A percentile compares a stretch with the other conserved stretches of the same genome.
phyloP scores from a whole-genome alignment of 371 early-diverging fungal genomes.

The Apophysomyces sp. region DNA sequence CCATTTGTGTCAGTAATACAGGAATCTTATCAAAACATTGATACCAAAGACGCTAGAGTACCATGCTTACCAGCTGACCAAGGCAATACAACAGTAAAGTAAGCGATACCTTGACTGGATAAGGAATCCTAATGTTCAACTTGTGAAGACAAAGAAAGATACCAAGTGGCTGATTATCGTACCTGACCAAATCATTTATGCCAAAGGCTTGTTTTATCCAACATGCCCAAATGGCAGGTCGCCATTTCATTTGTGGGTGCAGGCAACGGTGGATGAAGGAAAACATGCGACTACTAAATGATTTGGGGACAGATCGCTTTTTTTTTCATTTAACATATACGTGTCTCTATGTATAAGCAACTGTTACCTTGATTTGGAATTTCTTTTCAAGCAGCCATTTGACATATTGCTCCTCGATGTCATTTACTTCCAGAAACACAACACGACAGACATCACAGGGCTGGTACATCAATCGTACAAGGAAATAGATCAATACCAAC shows the following conservation, averaged over 20 bases:
- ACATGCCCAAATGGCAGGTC: not conserved
- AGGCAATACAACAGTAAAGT: slow-evolving; percentile 36
- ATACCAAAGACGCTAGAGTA: not conserved
- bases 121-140: slow-evolving; percentile 32
- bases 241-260: not conserved
- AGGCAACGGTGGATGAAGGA: not conserved
- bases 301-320: slow-evolving; percentile 1
- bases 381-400: slow-evolving; percentile 13
- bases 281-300: not conserved
- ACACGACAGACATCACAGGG: slow-evolving; percentile 28
- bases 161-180: not conserved
- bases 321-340: not conserved
- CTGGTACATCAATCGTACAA: slow-evolving; percentile 23
- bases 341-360: not conserved
- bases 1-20: slow-evolving; percentile 33
- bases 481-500: slow-evolving; percentile 28
- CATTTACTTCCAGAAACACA: slow-evolving; percentile 31
- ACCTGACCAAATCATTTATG: slow-evolving; percentile 28
- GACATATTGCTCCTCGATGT: slow-evolving; percentile 46
- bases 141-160: not conserved
- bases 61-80: slow-evolving; percentile 34
- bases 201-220: slow-evolving; percentile 20
- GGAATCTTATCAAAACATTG: slow-evolving; percentile 27
- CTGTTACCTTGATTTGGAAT: slow-evolving; percentile 14
- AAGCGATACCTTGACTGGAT: slow-evolving; percentile 37